Base-by-base conservation (phyloP, 306 rosid genomes). In the Amphicarpaea edgeworthii region DNA sequence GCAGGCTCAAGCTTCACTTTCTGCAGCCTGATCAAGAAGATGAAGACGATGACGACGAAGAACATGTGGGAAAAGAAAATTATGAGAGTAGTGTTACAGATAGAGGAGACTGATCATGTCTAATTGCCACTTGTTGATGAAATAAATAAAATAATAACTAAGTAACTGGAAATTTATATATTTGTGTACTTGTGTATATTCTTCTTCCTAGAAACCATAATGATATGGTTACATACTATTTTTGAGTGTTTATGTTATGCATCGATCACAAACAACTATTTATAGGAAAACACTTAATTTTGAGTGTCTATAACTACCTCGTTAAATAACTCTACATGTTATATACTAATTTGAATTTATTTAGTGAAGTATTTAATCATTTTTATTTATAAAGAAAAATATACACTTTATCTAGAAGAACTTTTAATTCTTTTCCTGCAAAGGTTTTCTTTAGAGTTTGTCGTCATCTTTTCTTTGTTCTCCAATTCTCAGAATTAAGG, bases 1-100 rank as follows among this genome's bases (percentile, higher is more conserved):
- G 98, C 14, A 91, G 97, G 50, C 67, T 93, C 49, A 91, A 77
- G 80, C 84, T 93, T 17, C 86, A 88, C 58, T 85, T 89, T 70
- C 80, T 91, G 86, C 87, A 82, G 10, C 78, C 87, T 40, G 61
- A 64, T n/a, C 10, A 47, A 16, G 75, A 87, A 4, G 78, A 86
- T 1, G 85, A 76, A 15, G 71, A 7, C 47, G 6, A 5, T 15
- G 51, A 45, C 12, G 51, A 5, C 1, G 75, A 85, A 1, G 80
- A 73, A 8, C 68, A 34, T 8, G 53, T 46, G 10, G 80, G 68
- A 1, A 30, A 45, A 21, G 82, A 45, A 50, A 68, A 41, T 6
- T 50, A 21, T 14, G 69, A 24, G 1, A 71, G 30, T 14, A 71
- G 30, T 14, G 83, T 24, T 3, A 17, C 17, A 11, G 71, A 80